phyloP scores from a whole-genome alignment of 371 early-diverging fungal genomes.

The Synchytrium microbalum region DNA sequence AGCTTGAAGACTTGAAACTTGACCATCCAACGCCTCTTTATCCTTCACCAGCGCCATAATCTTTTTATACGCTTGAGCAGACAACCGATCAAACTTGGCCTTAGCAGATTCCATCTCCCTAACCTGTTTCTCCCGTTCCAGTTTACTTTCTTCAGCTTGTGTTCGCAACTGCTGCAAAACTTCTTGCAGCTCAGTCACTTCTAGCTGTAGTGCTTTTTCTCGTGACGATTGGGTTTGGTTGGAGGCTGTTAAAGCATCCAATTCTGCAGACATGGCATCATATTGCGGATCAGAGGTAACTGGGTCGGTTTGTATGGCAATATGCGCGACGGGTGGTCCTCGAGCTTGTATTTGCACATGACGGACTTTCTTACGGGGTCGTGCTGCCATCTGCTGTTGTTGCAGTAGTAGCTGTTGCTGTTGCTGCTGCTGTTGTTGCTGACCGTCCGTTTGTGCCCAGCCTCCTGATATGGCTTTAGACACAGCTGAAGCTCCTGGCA shows the following conservation, averaged over 20 bases:
- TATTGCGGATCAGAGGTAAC: slow-evolving; percentile 6
- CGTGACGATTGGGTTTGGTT: no score
- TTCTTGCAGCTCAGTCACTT: slow-evolving; percentile 15
- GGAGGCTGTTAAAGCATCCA: no score
- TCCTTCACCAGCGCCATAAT: slow-evolving; percentile 37
- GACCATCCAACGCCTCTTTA: slow-evolving; percentile 26
- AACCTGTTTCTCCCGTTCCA: slow-evolving; percentile 7
- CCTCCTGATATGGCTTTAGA: neutral
- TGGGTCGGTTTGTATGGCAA: slow-evolving; percentile 21
- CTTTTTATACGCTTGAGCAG: slow-evolving; percentile 31
- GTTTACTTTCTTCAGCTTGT: slow-evolving; percentile 1
- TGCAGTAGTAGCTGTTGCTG: slow-evolving; percentile 2
- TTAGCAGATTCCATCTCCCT: slow-evolving; percentile 18
- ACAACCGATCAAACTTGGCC: slow-evolving; percentile 28
- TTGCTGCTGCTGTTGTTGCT: slow-evolving; percentile 1
- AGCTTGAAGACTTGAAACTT: slow-evolving; percentile 22
- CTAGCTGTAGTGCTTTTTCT: slow-evolving; percentile 6
- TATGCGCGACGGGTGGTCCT: slow-evolving; percentile 15
- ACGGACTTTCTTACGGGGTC: slow-evolving; percentile 28
- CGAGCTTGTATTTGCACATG: slow-evolving; percentile 43
- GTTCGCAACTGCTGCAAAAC: no score
- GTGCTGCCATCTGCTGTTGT: neutral
- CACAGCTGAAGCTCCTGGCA: neutral
- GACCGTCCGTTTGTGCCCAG: neutral
- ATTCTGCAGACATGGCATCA: no score